Evolutionary conservation across 2,329 filamentous ascomycete species (phyloP), one percentile per base, ranked within the genome.

Genomic region (Sclerotinia spermophila): DNA sequence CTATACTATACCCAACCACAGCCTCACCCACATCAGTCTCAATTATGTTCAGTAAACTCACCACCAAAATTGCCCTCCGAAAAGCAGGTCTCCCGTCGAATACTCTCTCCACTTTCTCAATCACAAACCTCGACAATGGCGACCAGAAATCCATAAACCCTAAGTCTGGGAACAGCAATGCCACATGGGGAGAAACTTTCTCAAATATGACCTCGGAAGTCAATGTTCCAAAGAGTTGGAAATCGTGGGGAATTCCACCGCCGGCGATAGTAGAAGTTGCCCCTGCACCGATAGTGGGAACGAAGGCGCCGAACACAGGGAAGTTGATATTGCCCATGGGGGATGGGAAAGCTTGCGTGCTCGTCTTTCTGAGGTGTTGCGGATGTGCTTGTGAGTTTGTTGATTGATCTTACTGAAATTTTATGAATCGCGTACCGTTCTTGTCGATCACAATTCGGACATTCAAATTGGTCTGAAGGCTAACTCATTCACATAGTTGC

Each of bases 291-390:
- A 70, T 75, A 5, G 45, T 75, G 15, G 78, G 77, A 1, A 74
- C 71, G 5, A 71, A 70, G 59, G 77, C 78, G 10, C 77, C 78
- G 2, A 72, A n/a, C 2, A 72, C 69, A 17, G 33, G 38, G 40
- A 76, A 75, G 53, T 70, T 78, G 53, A 69, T 67, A 24, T 27
- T 91, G 21, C 85, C 86, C 0, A 79, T 80, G 71, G 79, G 84
- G 1, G 80, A 82, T 76, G 79, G 80, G 33, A 86, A 85, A 76
- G 87, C 88, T 0, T 86, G 85, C 0, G 78, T 93, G 4, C 80
- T 93, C 35, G 84, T 87, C 8, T 93, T 93, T 76, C 82, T 93
- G 33, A 84, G 91, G 59, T 89, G 92, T 79, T 92, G 89, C 78
- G 91, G 90, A 38, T 92, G 90, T 82, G 90, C 91, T n/a, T 93